Percentiles rank a stretch among this genome's conserved stretches.
These are phyloP conservation scores for Neonectria magnoliae DNA, from an alignment of 2,329 filamentous ascomycete species.

Conservation along the genomic window DNA sequence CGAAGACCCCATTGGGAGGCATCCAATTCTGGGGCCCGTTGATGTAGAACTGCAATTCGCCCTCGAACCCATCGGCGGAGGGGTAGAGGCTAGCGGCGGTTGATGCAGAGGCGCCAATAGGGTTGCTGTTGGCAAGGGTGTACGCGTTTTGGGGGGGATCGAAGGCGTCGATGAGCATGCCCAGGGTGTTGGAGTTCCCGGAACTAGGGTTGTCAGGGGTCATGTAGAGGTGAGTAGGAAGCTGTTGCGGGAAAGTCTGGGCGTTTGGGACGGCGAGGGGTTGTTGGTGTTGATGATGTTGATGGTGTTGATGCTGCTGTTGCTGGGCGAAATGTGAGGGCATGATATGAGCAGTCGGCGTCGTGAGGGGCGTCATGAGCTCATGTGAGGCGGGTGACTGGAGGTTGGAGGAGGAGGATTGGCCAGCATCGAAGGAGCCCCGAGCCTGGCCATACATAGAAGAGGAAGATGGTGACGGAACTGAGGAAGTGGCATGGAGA, in stretches of 20 bases:
- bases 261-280: background rate
- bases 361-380: slow-evolving; percentile 24
- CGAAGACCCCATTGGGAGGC: slow-evolving; percentile 34
- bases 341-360: slow-evolving; percentile 15
- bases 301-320: slow-evolving; percentile 22
- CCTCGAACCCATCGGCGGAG: slow-evolving; percentile 58
- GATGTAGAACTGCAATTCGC: slow-evolving; percentile 56
- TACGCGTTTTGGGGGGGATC: slow-evolving; percentile 43
- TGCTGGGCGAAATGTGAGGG: slow-evolving; percentile 32
- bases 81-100: slow-evolving; percentile 31
- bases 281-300: slow-evolving; percentile 15
- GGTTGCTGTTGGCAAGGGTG: slow-evolving; percentile 20
- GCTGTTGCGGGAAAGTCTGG: background rate
- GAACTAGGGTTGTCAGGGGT: slow-evolving; percentile 6
- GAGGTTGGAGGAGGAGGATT: slow-evolving; percentile 17
- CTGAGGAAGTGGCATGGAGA: background rate
- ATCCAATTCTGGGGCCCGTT: slow-evolving; percentile 48
- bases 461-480: slow-evolving; percentile 31
- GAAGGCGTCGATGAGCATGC: slow-evolving; percentile 55
- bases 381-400: slow-evolving; percentile 28
- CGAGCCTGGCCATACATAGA: slow-evolving; percentile 26
- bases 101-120: slow-evolving; percentile 1
- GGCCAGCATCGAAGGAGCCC: slow-evolving; percentile 23
- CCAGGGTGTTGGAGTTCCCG: slow-evolving; percentile 36
- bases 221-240: slow-evolving; percentile 27